phyloP scores from a whole-genome alignment of 305 asterid species.

The Solanum hybrid region DNA sequence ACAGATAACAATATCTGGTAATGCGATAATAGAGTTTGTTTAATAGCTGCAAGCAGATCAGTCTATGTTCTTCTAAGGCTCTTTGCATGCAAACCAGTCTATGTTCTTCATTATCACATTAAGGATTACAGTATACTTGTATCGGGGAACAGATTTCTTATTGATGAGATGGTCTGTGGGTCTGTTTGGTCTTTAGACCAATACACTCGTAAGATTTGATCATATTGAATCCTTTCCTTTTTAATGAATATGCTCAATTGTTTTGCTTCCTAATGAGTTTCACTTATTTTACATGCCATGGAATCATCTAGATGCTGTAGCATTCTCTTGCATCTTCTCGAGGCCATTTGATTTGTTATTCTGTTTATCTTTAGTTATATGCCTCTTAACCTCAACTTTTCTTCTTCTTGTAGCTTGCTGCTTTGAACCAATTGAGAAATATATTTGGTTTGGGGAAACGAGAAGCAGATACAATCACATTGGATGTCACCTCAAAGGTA shows the following conservation, averaged over 20 bases:
- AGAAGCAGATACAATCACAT: slow-evolving; percentile 79
- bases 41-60: not conserved
- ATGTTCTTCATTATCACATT: not conserved
- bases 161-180: not conserved
- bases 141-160: not conserved
- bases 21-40: not conserved
- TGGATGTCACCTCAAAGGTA: slow-evolving; percentile 69
- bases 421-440: slow-evolving; percentile 76
- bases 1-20: not conserved
- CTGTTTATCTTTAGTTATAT: not conserved
- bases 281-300: not conserved
- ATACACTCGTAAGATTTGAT: not conserved
- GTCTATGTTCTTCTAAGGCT: not conserved
- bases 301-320: not conserved
- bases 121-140: not conserved
- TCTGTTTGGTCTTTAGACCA: not conserved
- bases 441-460: slow-evolving; percentile 84
- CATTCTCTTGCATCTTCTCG: not conserved
- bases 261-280: not conserved
- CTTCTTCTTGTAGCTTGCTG: slow-evolving; percentile 57
- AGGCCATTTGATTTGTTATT: not conserved
- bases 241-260: not conserved
- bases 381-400: slow-evolving; percentile 13
- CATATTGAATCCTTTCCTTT: not conserved
- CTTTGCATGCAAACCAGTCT: not conserved